phyloP scores from a whole-genome alignment of 2,329 filamentous ascomycete genomes.

The Akanthomyces muscarius region DNA sequence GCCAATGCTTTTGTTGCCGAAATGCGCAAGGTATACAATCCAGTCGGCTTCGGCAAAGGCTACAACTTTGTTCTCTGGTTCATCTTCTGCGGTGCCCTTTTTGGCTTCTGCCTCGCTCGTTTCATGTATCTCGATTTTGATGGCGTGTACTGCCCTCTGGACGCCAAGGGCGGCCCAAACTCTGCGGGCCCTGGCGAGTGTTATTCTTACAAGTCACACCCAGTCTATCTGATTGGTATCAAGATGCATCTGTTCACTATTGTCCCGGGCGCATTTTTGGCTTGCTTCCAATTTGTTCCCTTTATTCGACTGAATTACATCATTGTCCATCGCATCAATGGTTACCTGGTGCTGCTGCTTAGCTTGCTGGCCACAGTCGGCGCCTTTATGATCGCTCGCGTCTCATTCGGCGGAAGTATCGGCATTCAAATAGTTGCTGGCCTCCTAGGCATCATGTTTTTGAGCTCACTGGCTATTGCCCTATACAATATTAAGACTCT shows the following conservation, averaged over 20 bases:
- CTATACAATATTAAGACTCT: slow-evolving; percentile 53
- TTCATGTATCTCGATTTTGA: slow-evolving; percentile 45
- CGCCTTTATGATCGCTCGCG: slow-evolving; percentile 47
- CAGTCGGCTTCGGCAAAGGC: slow-evolving; percentile 22
- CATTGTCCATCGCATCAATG: slow-evolving; percentile 55
- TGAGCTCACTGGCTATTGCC: slow-evolving; percentile 40
- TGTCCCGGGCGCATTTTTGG: slow-evolving; percentile 40
- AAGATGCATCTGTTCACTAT: slow-evolving; percentile 41
- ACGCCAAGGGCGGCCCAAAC: not conserved
- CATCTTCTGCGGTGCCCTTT: slow-evolving; percentile 38
- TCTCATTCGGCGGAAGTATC: slow-evolving; percentile 49
- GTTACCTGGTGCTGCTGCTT: slow-evolving; percentile 49
- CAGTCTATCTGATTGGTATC: slow-evolving; percentile 35
- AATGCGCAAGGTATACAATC: slow-evolving; percentile 22
- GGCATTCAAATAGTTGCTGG: slow-evolving; percentile 42
- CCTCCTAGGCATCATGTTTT: slow-evolving; percentile 40
- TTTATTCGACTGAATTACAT: slow-evolving; percentile 42
- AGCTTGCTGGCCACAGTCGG: slow-evolving; percentile 41
- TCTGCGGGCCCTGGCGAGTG: slow-evolving; percentile 35
- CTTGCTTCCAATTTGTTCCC: slow-evolving; percentile 45
- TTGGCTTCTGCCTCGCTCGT: slow-evolving; percentile 45
- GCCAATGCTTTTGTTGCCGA: slow-evolving; percentile 22
- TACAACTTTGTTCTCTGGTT: slow-evolving; percentile 25
- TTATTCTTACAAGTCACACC: slow-evolving; percentile 30
- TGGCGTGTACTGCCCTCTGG: slow-evolving; percentile 27